Conservation (phyloP, 2,329 filamentous ascomycete genomes). For the Ceratocystis cacaofunesta region DNA sequence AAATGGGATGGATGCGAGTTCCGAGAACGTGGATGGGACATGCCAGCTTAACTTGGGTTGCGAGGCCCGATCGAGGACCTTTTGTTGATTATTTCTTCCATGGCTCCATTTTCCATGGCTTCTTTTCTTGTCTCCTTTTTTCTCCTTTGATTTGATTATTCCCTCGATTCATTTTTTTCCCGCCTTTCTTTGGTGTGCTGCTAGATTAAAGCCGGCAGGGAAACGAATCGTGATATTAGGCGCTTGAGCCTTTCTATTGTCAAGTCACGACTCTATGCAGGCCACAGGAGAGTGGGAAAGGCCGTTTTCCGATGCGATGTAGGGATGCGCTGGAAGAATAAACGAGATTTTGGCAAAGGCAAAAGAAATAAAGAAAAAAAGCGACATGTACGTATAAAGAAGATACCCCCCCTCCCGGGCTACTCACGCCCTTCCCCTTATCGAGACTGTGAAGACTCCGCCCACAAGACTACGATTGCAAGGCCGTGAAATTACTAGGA, state of each 20-base stretch:
- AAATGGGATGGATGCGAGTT: neutral
- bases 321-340: too few relatives aligned
- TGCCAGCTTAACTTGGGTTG: neutral
- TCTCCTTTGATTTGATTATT: neutral
- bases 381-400: too few relatives aligned
- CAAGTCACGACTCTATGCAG: neutral
- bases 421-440: neutral
- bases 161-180: neutral
- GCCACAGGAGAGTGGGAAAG: neutral
- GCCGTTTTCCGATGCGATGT: too few relatives aligned
- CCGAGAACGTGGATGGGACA: neutral
- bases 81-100: constrained; percentile 7
- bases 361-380: too few relatives aligned
- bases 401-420: too few relatives aligned
- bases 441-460: neutral
- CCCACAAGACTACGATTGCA: neutral
- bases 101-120: neutral
- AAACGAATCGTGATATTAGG: neutral
- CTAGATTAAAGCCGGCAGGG: neutral
- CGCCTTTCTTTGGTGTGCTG: neutral
- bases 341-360: too few relatives aligned
- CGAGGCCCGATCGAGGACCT: neutral
- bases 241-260: neutral
- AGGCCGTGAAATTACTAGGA: neutral
- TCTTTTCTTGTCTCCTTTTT: constrained; percentile 8